A percentile compares a stretch with the other conserved stretches of the same genome.
These are phyloP conservation scores for Botrytis byssoidea DNA, from an alignment of 2,329 filamentous ascomycete genomes.

Conservation along the genomic window DNA sequence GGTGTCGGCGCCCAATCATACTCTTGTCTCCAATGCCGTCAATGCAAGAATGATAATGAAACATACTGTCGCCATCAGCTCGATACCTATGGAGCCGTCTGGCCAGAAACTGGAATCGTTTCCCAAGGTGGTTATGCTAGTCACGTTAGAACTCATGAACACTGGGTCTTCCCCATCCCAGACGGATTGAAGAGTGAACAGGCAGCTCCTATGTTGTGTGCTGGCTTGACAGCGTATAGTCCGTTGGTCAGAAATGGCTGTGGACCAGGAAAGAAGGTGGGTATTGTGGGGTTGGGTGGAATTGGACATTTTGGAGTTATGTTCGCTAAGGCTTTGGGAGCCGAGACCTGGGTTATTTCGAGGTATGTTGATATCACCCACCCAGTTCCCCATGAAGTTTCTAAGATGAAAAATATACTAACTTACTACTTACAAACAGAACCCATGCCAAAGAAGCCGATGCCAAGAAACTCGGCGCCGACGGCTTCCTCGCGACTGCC, in stretches of 20 bases:
- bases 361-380: conserved; percentile 37
- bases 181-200: conserved; percentile 61
- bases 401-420: not conserved
- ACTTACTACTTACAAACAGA: not conserved
- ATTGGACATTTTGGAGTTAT: conserved; percentile 70
- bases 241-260: conserved; percentile 74
- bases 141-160: conserved; percentile 72
- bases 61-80: conserved; percentile 52
- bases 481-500: conserved; percentile 57
- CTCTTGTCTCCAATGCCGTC: conserved; percentile 53
- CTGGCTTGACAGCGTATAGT: conserved; percentile 76
- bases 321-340: conserved; percentile 66
- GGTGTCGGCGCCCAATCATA: conserved; percentile 55
- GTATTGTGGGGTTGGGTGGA: conserved; percentile 69
- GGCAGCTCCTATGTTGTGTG: conserved; percentile 81
- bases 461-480: conserved; percentile 57
- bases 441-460: conserved; percentile 60
- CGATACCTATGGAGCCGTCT: conserved; percentile 51
- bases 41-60: conserved; percentile 55
- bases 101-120: conserved; percentile 59
- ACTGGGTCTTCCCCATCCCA: conserved; percentile 71
- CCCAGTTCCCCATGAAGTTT: not conserved
- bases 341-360: conserved; percentile 61
- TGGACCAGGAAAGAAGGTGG: conserved; percentile 77
- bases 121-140: conserved; percentile 64